Evolutionary conservation across 2,329 filamentous ascomycete species (phyloP), one percentile per base, ranked within the genome.

Genomic region (Elsinoe arachidis): DNA sequence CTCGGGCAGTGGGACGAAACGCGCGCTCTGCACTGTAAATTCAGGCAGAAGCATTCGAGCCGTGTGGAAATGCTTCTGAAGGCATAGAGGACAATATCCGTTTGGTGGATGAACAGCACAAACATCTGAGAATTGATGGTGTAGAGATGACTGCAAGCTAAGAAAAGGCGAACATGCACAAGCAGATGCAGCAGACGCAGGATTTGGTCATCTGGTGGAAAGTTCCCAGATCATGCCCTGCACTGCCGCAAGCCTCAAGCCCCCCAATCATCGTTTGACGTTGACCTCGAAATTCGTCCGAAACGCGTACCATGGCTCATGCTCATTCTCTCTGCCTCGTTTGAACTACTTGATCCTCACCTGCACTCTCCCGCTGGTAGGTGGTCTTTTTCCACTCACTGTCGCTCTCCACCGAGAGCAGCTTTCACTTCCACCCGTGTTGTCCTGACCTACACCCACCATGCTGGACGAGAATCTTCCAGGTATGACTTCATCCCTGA

Each of bases 401-500:
- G 17, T 35, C 14, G 37, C 35, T n/a, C 34, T 53, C 23, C 30
- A 26, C 33, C 38, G 46, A 35, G 46, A 51, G 33, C 21, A 26
- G 14, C 26, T 12, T 39, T 15, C 12, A 21, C 33, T 39, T 2
- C 41, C 41, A 12, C 9, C 41, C 17, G 10, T 12, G 17, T 21
- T 21, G 23, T 23, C 5, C 12, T 14, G 12, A 23, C 17, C 19
- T 21, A 2, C 33, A 12, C n/a, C 26, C 49, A 19, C 15, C 34
- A 96, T 96, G 90, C 81, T 95, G 66, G 90, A 96, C 83, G 89
- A 95, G 71, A 95, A 91, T 72, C 82, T 96, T n/a, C 91, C 91
- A 57, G 54, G 54, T 47, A 56, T 46, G 54, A 53, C 34, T 39
- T 53, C 49, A 53, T 90, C 79, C 81, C 65, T 66, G 4, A 63